Evolutionary conservation across 768 basidiomycete species (phyloP), one percentile per base, ranked within the genome.

Genomic region (Lactarius trivialis): DNA sequence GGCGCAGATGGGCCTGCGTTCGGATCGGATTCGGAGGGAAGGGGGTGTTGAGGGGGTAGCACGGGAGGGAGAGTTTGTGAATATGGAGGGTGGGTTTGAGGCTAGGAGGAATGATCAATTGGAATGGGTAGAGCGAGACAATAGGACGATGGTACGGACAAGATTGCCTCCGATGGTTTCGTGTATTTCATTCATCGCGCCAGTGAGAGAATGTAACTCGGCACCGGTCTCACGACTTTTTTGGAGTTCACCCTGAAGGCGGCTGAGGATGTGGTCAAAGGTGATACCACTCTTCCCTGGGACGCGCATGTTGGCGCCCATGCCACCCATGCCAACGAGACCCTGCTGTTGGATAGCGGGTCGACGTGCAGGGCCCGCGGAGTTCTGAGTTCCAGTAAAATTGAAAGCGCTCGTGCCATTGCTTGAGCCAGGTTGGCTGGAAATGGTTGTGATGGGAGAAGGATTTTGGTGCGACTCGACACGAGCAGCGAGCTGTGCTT

Each of bases 221-320:
- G 86, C 79, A 15, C 92, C 91, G 0, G 95, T 97, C 71, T 98
- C 96, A 19, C 92, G 84, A 69, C 91, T 93, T 76, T 96, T 97
- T 75, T 90, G 88, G n/a, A 98, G 83, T 71, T 98, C 95, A 65
- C 86, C 85, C 72, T 98, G 95, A 2, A 98, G 77, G 37, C 91
- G 84, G 60, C 81, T 89, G 50, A 98, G 76, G 56, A 98, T 93
- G 68, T 94, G 91, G 69, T 98, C 95, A 71, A 98, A 96, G 8
- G 86, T 90, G 26, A 97, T 78, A 0, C 93, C 92, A 68, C 87
- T 88, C 75, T 92, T 93, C 19, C 90, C 88, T 1, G 89, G 88
- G 0, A 80, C 79, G 15, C 86, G 80, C 74, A 86, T 84, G 63
- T 80, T 81, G 41, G 82, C 86, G 36, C 85, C 87, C 83, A 87